A percentile compares a stretch with the other conserved stretches of the same genome.
These are phyloP conservation scores for Tanozyma kutaoensis DNA, from an alignment of 805 yeast genomes.

Conservation along the genomic window DNA sequence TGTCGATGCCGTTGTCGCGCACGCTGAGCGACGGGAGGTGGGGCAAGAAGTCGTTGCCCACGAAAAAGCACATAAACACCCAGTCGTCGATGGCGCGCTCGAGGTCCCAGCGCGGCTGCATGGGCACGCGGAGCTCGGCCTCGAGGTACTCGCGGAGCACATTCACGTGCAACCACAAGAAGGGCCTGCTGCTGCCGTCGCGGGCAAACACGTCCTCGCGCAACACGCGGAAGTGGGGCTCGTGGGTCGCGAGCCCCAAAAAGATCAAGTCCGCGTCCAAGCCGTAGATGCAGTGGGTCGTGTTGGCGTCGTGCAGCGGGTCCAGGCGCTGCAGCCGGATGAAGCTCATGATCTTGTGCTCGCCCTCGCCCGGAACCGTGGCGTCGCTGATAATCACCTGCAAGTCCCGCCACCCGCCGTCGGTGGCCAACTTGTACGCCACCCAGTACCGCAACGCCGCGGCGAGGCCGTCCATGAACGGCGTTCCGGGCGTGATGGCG, in stretches of 20 bases:
- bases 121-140: constrained; percentile 64
- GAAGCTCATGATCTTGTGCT: constrained; percentile 94
- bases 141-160: constrained; percentile 80
- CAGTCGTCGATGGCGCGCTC: constrained; percentile 98
- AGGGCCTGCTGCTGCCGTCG: constrained; percentile 47
- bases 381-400: constrained; percentile 92
- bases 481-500: constrained; percentile 97
- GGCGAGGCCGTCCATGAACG: constrained; percentile 89
- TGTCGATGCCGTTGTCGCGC: constrained; percentile 86
- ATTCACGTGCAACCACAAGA: constrained; percentile 85
- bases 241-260: constrained; percentile 93
- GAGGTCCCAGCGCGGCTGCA: constrained; percentile 50
- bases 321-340: constrained; percentile 82
- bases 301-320: constrained; percentile 81
- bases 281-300: constrained; percentile 93
- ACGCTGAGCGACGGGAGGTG: constrained; percentile 92
- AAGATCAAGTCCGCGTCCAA: constrained; percentile 96
- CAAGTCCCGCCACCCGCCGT: constrained; percentile 86
- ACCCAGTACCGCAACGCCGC: constrained; percentile 81
- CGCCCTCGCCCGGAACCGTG: constrained; percentile 98
- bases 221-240: constrained; percentile 86
- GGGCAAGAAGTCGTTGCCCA: constrained; percentile 97
- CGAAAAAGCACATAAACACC: constrained; percentile 97
- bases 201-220: constrained; percentile 96
- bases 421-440: constrained; percentile 72